Evolutionary conservation across 1,284 basidiomycete genomes (phyloP).

Genomic region (Pterulicium gracile): DNA sequence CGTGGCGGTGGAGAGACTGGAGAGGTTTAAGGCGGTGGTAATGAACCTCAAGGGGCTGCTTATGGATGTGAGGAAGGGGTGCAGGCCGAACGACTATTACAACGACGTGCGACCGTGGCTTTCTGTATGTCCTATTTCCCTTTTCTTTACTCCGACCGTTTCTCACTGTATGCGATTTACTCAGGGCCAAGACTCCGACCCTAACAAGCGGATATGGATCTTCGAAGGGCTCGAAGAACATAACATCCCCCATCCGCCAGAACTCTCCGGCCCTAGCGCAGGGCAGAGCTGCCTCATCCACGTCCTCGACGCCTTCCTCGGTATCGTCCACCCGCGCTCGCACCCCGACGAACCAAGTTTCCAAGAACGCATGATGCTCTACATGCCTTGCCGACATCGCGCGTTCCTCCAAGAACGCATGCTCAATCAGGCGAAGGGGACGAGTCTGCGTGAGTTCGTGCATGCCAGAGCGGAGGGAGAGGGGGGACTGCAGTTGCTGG

Average conservation of each 20-base stretch:
- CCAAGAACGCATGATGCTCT: slow-evolving; percentile 72
- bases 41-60: slow-evolving; percentile 63
- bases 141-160: slow-evolving; percentile 23
- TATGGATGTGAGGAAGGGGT: slow-evolving; percentile 60
- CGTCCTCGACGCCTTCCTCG: slow-evolving; percentile 83
- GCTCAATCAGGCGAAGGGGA: slow-evolving; percentile 59
- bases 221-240: slow-evolving; percentile 65
- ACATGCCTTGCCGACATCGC: slow-evolving; percentile 90
- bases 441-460: slow-evolving; percentile 47
- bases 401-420: slow-evolving; percentile 51
- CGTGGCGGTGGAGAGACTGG: slow-evolving; percentile 61
- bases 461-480: slow-evolving; percentile 19
- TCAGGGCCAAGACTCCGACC: slow-evolving; percentile 29
- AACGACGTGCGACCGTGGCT: slow-evolving; percentile 84
- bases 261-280: slow-evolving; percentile 82
- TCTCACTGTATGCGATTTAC: slow-evolving; percentile 52
- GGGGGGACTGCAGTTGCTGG: slow-evolving; percentile 30
- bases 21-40: slow-evolving; percentile 69
- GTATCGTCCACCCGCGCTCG: slow-evolving; percentile 39
- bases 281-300: slow-evolving; percentile 88
- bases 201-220: slow-evolving; percentile 55
- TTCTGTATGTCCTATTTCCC: not conserved
- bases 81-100: slow-evolving; percentile 78
- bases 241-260: slow-evolving; percentile 40
- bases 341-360: slow-evolving; percentile 31